Evolutionary conservation across 2,329 filamentous ascomycete species (phyloP), one percentile per base, ranked within the genome.

Genomic region (Colletotrichum magnum): DNA sequence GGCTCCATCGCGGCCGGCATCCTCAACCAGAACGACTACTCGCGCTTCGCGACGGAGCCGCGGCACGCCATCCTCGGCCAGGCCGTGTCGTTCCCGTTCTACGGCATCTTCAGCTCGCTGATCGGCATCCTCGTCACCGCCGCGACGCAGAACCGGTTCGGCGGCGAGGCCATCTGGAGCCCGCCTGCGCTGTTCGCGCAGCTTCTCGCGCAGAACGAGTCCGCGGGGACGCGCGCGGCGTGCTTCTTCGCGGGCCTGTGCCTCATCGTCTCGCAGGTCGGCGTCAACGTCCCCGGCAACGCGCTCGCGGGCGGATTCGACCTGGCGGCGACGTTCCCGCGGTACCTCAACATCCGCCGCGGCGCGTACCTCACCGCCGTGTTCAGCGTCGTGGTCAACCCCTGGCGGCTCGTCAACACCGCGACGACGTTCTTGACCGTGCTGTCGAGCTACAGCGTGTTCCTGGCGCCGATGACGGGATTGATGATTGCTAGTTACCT

Each of bases 111-210:
- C 3, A 77, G 76, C 3, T 78, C 79, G 1, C 72, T 83, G 15
- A 78, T 82, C 7, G 82, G 81, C 0, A 83, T 83, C 13, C 69
- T 84, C 0, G 80, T 82, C 24, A 82, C 80, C 0, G 79, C 81
- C 0, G 81, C 81, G 0, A 81, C 80, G 0, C 80, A 82, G 67
- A 71, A 79, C 2, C 74, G 78, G 5, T 78, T 81, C 60, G 79
- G 71, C 7, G 77, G 79, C 39, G 69, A 74, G 56, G 74, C 79
- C 13, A 72, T 82, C 57, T 82, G 81, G 81, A 83, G 79, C 52
- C 80, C 80, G 1, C 78, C 79, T 0, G 72, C 76, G 3, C 73
- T 83, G 4, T 75, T 82, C 15, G 78, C 75, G 21, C 74, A 72
- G 12, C 68, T 82, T 2, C 58, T 81, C 1, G 72, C 74, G 39